phyloP scores from a whole-genome alignment of 345 rosid species.

The Lagerstroemia speciosa region DNA sequence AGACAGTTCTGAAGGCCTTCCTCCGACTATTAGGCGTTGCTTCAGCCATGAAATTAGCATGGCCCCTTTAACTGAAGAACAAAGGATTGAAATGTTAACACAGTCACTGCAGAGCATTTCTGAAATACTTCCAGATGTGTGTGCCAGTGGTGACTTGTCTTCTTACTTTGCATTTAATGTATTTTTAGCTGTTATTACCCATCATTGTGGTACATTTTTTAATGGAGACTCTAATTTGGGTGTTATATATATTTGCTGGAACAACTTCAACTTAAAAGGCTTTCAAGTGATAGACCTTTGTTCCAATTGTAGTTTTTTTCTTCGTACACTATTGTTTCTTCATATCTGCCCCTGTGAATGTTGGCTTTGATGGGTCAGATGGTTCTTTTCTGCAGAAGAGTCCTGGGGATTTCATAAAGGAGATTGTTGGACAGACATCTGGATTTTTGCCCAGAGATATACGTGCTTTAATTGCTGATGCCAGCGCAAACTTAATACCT shows the following conservation, averaged over 20 bases:
- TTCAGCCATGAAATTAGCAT: constrained; percentile 87
- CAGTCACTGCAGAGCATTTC: constrained; percentile 63
- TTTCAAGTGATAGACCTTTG: background rate
- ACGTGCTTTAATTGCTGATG: constrained; percentile 80
- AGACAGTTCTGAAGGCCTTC: constrained; percentile 78
- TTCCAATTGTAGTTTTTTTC: background rate
- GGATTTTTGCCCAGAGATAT: constrained; percentile 92
- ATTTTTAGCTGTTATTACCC: background rate
- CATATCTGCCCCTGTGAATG: background rate
- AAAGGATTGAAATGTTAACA: constrained; percentile 64
- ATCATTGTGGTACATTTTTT: background rate
- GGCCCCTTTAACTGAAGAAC: constrained; percentile 73
- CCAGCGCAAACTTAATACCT: constrained; percentile 56
- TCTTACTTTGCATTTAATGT: background rate
- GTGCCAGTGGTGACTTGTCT: background rate
- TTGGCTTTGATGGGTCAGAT: constrained; percentile 18
- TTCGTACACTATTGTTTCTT: background rate
- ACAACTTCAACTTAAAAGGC: background rate
- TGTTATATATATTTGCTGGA: background rate
- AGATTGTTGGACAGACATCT: constrained; percentile 80
- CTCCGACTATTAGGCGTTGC: constrained; percentile 83
- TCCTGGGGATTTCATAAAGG: constrained; percentile 59
- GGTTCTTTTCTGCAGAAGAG: constrained; percentile 42
- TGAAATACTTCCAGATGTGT: constrained; percentile 54
- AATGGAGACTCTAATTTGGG: background rate